These are phyloP conservation scores for Nothophytophthora sp. DNA, from an alignment of 352 stramenopile genomes.

Conservation along the genomic window DNA sequence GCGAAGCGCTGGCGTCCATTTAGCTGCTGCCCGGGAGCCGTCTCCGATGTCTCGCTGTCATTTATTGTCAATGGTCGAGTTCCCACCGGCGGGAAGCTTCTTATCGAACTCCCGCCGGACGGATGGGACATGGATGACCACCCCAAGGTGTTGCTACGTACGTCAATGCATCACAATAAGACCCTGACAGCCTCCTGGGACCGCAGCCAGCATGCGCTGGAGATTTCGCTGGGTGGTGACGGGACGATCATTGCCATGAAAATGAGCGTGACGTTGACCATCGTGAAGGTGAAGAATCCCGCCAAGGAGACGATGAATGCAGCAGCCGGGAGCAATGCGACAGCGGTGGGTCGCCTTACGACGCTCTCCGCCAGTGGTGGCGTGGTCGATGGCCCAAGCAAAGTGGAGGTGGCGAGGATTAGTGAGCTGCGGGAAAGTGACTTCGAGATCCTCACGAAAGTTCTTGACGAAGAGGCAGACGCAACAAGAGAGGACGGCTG, in stretches of 20 bases:
- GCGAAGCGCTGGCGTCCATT: conserved; percentile 57
- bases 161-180: conserved; percentile 30
- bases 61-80: conserved; percentile 45
- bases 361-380: conserved; percentile 47
- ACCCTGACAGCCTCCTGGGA: conserved; percentile 38
- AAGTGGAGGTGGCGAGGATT: conserved; percentile 61
- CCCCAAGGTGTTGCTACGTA: conserved; percentile 44
- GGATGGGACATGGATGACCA: conserved; percentile 65
- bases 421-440: conserved; percentile 65
- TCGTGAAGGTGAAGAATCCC: conserved; percentile 53
- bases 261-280: conserved; percentile 37
- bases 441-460: conserved; percentile 39
- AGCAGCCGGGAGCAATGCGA: not conserved
- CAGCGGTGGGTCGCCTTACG: conserved; percentile 36
- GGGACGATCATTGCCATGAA: conserved; percentile 28
- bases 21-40: conserved; percentile 43
- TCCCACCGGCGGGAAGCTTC: conserved; percentile 38
- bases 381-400: conserved; percentile 63
- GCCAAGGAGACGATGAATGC: conserved; percentile 36
- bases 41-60: conserved; percentile 60
- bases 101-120: conserved; percentile 48
- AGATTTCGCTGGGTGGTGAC: conserved; percentile 39
- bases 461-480: conserved; percentile 25
- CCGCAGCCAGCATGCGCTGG: conserved; percentile 50
- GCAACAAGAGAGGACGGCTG: not conserved